Evolutionary conservation across 2,329 filamentous ascomycete species (phyloP).

Genomic region (Colletotrichum acutatum): DNA sequence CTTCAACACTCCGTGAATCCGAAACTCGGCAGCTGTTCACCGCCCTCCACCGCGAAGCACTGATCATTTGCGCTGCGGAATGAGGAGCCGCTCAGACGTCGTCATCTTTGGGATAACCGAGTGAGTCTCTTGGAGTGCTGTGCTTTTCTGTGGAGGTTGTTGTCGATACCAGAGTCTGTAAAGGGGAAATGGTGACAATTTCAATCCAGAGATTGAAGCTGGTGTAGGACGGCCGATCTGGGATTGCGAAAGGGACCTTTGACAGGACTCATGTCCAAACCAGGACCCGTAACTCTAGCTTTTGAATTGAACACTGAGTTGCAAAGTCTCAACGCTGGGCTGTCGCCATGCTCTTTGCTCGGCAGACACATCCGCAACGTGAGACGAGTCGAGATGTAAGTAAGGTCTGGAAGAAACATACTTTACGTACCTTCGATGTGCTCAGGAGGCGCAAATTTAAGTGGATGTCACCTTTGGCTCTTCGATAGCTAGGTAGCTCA

Average conservation of each 20-base stretch:
- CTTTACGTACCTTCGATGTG: neutral
- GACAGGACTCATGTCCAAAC: neutral
- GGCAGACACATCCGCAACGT: neutral
- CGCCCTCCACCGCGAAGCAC: conserved; percentile 22
- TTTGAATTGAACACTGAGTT: neutral
- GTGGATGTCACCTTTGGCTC: neutral
- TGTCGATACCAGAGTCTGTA: neutral
- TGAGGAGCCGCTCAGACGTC: conserved; percentile 12
- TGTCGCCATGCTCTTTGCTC: neutral
- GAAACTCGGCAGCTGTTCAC: conserved; percentile 33
- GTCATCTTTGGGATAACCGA: neutral
- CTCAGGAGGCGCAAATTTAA: neutral
- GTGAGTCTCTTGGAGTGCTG: neutral
- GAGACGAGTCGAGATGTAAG: neutral
- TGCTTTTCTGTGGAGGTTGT: too few species aligned
- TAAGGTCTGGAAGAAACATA: too few species aligned
- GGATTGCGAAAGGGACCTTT: neutral
- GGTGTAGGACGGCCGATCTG: neutral
- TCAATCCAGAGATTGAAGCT: neutral
- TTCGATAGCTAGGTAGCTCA: neutral
- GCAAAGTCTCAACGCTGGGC: neutral
- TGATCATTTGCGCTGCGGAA: conserved; percentile 20
- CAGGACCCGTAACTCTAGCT: neutral
- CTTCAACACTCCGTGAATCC: conserved; percentile 28
- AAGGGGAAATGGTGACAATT: neutral